Percentiles rank a stretch among this genome's conserved stretches.
These are phyloP conservation scores for Pseudogymnoascus sp. DNA, from an alignment of 2,329 filamentous ascomycete genomes.

Conservation along the genomic window DNA sequence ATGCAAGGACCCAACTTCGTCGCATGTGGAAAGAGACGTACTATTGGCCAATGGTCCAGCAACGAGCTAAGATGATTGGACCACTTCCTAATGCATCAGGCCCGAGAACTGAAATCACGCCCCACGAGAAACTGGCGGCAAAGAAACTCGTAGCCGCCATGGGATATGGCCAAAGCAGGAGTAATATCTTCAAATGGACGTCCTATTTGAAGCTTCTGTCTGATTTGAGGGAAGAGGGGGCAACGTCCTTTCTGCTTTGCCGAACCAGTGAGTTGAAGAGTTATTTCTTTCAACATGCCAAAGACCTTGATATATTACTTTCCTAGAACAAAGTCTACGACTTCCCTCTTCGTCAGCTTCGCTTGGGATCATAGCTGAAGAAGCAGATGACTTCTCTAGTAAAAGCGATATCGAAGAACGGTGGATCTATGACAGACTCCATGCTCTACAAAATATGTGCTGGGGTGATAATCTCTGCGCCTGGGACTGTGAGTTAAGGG, in stretches of 20 bases:
- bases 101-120: neutral
- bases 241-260: neutral
- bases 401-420: neutral
- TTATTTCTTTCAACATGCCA: conserved; percentile 6
- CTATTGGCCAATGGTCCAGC: no score
- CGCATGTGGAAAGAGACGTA: no score
- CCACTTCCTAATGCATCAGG: neutral
- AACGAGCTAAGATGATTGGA: no score
- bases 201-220: conserved; percentile 7
- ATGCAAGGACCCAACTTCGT: no score
- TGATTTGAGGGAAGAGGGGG: neutral
- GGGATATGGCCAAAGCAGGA: no score
- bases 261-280: neutral
- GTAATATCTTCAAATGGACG: conserved; percentile 1
- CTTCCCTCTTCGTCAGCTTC: neutral
- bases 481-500: conserved; percentile 5
- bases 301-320: conserved; percentile 4
- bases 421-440: neutral
- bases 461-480: neutral
- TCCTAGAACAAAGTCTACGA: conserved; percentile 5
- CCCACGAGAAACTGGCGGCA: neutral
- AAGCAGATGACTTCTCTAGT: neutral
- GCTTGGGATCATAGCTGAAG: conserved; percentile 2
- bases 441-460: neutral
- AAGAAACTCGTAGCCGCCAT: neutral